phyloP scores from a whole-genome alignment of 345 rosid species.

The Raphanus raphanistrum region DNA sequence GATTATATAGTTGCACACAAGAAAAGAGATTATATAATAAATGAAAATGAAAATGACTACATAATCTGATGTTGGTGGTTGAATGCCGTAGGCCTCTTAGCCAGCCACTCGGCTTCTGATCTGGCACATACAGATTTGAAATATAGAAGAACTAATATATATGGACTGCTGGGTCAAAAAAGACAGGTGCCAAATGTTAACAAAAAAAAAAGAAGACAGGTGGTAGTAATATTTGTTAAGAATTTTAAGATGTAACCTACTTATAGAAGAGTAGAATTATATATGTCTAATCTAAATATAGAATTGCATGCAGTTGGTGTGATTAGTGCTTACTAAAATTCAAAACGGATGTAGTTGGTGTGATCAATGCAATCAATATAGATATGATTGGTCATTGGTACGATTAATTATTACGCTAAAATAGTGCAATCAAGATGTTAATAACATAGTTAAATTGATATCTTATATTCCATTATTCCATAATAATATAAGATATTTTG shows the following conservation, averaged over 20 bases:
- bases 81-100: neutral
- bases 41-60: neutral
- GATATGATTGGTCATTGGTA: neutral
- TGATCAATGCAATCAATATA: constrained; percentile 10
- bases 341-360: neutral
- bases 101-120: neutral
- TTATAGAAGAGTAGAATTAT: neutral
- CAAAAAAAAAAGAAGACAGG: too few species aligned
- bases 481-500: too few species aligned
- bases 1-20: too few species aligned
- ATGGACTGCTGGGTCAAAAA: neutral
- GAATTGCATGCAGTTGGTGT: neutral
- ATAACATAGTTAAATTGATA: neutral
- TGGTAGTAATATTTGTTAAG: neutral
- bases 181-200: too few species aligned
- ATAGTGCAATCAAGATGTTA: constrained; percentile 2
- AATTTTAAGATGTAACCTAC: constrained; percentile 9
- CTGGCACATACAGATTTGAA: neutral
- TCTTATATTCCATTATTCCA: too few species aligned
- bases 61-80: neutral
- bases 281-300: neutral
- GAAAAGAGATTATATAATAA: neutral
- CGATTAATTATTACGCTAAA: neutral
- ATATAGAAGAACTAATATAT: neutral
- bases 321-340: neutral